Base-by-base conservation (phyloP, 306 rosid species). In the Sophora flavescens region DNA sequence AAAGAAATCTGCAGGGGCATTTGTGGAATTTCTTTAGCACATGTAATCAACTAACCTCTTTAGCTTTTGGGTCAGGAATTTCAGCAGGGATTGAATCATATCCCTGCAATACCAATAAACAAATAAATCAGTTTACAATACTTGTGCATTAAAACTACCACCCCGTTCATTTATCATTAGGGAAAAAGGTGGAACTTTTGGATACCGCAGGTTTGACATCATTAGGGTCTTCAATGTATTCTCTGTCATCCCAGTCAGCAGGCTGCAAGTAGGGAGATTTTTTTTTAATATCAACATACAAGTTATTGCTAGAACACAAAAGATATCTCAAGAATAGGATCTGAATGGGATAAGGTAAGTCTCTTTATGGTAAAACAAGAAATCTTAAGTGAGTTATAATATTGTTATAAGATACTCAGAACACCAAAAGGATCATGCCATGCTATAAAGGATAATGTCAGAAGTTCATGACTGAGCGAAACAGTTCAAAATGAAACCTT, bases 61-160 rank as follows among this genome's bases (percentile, higher is more conserved):
- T 91, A 58, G 96, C 98, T 16, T 83, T 88, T 44, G 93, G 97
- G 54, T 92, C 98, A 74, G 93, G 93, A 82, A 96, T 88, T 86
- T 96, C 96, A 53, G 52, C 72, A 39, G 97, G 97, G 83, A 91
- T 86, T 63, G 99, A 96, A 82, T 92, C 97, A 61, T 96, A 92
- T 68, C 93, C 98, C 99, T 95, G 88, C 66, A 85, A 82, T 60
- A 79, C 63, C 70, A 78, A 82, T 15, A 62, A 51, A 59, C 11
- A 77, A 48, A 68, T 72, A 63, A 80, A 77, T 73, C 53, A 74
- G 35, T 54, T 28, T 76, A 18, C 18, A 53, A 61, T 36, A 33
- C 56, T 70, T 17, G 53, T 66, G 48, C 70, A 81, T 65, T 63
- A 73, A 42, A 80, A 80, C 64, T 12, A 82, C 54, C 45, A 42